Evolutionary conservation across 768 basidiomycete genomes (phyloP).

Genomic region (Naganishia vishniacii): DNA sequence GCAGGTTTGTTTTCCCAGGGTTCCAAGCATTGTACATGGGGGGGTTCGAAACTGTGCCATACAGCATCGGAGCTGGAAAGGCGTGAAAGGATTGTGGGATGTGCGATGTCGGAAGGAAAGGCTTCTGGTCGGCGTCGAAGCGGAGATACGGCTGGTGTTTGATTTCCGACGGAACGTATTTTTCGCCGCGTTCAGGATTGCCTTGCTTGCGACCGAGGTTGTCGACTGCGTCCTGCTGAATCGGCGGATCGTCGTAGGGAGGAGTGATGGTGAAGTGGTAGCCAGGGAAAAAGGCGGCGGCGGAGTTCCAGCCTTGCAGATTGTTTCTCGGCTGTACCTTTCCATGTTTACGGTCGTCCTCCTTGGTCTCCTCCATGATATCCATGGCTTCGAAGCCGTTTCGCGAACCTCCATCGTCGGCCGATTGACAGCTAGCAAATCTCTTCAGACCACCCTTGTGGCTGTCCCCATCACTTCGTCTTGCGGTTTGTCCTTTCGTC

Average conservation of each 20-base stretch:
- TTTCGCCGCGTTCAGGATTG: neutral
- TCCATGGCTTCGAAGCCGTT: too few species aligned
- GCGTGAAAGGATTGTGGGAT: neutral
- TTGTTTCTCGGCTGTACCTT: slow-evolving; percentile 2
- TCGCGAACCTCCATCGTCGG: neutral
- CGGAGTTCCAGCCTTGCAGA: slow-evolving; percentile 3
- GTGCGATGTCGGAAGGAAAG: neutral
- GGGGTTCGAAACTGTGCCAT: neutral
- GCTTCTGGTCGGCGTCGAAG: neutral
- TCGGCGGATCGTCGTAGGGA: neutral
- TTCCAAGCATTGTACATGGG: neutral
- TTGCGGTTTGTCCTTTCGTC: neutral
- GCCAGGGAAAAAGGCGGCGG: neutral
- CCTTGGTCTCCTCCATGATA: neutral
- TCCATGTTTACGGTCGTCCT: neutral
- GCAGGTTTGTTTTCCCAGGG: neutral
- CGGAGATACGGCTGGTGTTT: neutral
- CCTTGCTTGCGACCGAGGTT: neutral
- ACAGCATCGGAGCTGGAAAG: neutral
- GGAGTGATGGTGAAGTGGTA: neutral
- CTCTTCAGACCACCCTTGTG: too few species aligned
- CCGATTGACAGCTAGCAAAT: neutral
- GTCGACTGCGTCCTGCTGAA: neutral
- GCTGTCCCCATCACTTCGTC: too few species aligned
- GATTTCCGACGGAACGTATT: neutral